phyloP scores from a whole-genome alignment of 2,329 filamentous ascomycete species.

The Pseudocercospora musae region DNA sequence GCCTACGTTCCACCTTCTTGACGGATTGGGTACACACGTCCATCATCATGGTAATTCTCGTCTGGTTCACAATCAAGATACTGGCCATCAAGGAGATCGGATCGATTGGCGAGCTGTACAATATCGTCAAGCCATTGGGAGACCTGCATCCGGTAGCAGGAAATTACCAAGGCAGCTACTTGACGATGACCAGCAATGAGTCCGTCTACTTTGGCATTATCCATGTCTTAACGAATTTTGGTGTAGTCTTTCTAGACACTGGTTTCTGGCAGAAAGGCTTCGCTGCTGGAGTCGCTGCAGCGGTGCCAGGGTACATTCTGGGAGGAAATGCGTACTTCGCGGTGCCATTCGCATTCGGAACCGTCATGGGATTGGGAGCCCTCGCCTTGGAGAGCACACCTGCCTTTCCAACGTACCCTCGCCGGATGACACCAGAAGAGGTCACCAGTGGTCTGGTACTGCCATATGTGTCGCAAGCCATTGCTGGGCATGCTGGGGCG shows the following conservation, averaged over 20 bases:
- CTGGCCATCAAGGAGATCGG: conserved; percentile 33
- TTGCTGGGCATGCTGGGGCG: conserved; percentile 70
- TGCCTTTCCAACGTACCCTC: conserved; percentile 29
- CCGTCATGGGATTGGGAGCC: not conserved
- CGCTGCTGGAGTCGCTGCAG: conserved; percentile 34
- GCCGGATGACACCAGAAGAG: conserved; percentile 67
- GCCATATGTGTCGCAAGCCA: conserved; percentile 75
- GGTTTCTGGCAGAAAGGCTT: conserved; percentile 47
- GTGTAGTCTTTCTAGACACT: conserved; percentile 39
- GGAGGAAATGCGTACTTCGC: conserved; percentile 48
- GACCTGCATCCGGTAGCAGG: conserved; percentile 28
- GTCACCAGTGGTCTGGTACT: conserved; percentile 78
- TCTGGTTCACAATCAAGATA: conserved; percentile 42
- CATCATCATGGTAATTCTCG: conserved; percentile 42
- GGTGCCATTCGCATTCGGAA: conserved; percentile 31
- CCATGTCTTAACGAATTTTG: conserved; percentile 1
- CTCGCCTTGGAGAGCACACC: not conserved
- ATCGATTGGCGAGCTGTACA: conserved; percentile 38
- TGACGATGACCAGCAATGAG: conserved; percentile 34
- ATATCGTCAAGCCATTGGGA: conserved; percentile 22
- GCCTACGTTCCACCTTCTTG: conserved; percentile 43
- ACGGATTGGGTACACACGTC: conserved; percentile 39
- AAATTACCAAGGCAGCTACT: conserved; percentile 39
- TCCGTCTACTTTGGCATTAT: not conserved
- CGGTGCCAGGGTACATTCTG: conserved; percentile 37